Base-by-base conservation (phyloP, 2,329 filamentous ascomycete species). In the Sarocladiaceae sp. region DNA sequence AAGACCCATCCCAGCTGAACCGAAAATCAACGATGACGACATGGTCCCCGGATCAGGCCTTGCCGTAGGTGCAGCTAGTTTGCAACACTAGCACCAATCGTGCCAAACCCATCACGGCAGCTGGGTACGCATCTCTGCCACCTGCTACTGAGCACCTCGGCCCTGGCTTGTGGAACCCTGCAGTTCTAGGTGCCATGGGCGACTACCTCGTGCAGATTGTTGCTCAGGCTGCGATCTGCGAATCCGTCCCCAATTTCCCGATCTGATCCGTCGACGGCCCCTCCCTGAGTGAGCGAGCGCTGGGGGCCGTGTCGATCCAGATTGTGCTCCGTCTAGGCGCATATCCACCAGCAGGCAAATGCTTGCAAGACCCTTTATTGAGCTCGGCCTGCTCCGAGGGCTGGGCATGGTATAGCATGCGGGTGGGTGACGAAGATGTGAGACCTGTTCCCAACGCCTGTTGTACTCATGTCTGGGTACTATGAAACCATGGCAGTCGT, bases 11-110 rank as follows among this genome's bases (percentile, higher is more conserved):
- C n/a, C n/a, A n/a, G n/a, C 26, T 15, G 34, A 13, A 39, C 26
- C 33, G 26, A n/a, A 41, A 29, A 27, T 11, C 23, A 19, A 41
- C 20, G 37, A 41, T 41, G 37, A 41, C 37, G 37, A 41, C 37
- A 41, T 41, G 37, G 37, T 41, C 37, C 37, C 37, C 37, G 37
- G 37, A 41, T 29, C 23, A 24, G 29, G n/a, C 19, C 23, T 27
- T 19, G 15, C 33, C 33, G 33, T 35, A 19, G n/a, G 16, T 6
- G n/a, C n/a, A n/a, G n/a, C n/a, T n/a, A n/a, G n/a, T 10, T 35
- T 7, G 15, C 6, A 6, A 15, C 16, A 35, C 33, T 15, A 18
- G 15, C 37, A 4, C n/a, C n/a, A 6, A 27, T 23, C 26, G 26
- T 29, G 26, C n/a, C n/a, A n/a, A n/a, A n/a, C n/a, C n/a, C n/a